phyloP scores from a whole-genome alignment of 2,329 filamentous ascomycete species.

The Aureobasidium namibiae region DNA sequence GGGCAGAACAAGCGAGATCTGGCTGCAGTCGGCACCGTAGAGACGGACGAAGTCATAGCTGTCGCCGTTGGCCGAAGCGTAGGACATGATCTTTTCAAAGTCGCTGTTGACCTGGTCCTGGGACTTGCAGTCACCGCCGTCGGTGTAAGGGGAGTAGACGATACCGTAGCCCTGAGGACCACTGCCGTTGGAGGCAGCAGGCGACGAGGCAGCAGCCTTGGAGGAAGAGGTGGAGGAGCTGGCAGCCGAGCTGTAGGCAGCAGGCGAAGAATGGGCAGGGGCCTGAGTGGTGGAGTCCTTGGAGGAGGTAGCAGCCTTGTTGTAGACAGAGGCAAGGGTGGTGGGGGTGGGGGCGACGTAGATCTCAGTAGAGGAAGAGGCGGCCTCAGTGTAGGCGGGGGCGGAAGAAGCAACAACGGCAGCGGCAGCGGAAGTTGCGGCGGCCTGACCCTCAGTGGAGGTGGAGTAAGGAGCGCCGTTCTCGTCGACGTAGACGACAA shows the following conservation, averaged over 20 bases:
- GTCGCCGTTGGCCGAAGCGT: conserved; percentile 33
- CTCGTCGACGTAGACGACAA: conserved; percentile 53
- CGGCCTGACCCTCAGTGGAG: conserved; percentile 7
- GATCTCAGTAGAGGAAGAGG: conserved; percentile 6
- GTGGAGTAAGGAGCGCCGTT: conserved; percentile 43
- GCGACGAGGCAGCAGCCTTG: conserved; percentile 14
- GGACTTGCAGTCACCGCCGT: conserved; percentile 57
- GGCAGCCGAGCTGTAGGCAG: conserved; percentile 15
- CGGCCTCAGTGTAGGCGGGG: conserved; percentile 16
- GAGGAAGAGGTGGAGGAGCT: too few species aligned
- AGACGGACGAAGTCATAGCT: conserved; percentile 60
- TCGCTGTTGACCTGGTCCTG: conserved; percentile 56
- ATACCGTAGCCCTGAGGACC: conserved; percentile 37
- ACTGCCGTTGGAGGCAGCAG: conserved; percentile 17
- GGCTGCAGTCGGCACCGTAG: conserved; percentile 74
- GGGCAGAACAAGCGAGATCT: conserved; percentile 54
- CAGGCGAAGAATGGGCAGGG: background rate
- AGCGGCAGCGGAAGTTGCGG: conserved; percentile 15
- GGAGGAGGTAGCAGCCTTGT: conserved; percentile 18
- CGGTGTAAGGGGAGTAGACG: conserved; percentile 51
- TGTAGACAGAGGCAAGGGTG: conserved; percentile 16
- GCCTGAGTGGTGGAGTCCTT: conserved; percentile 10
- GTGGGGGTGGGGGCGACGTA: conserved; percentile 9
- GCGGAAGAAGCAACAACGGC: conserved; percentile 3
- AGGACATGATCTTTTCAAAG: conserved; percentile 41